Evolutionary conservation across 2,329 filamentous ascomycete species (phyloP).

Genomic region (Trichothecium roseum): DNA sequence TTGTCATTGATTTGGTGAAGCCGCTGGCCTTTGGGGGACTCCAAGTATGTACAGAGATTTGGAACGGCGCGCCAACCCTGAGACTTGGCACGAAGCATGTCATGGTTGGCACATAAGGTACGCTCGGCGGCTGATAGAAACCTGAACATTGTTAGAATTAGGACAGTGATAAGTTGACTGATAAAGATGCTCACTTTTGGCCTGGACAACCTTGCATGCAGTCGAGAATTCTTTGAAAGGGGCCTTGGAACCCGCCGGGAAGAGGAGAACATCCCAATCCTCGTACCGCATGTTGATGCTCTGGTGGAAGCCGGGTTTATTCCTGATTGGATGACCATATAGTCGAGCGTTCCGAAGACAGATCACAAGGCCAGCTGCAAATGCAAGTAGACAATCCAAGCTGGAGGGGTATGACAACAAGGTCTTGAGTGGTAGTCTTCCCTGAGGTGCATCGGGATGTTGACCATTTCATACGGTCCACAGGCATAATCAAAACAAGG

Average conservation of each 20-base stretch:
- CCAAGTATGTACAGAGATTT: conserved; percentile 70
- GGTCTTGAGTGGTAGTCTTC: too few relatives aligned
- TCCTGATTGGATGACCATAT: too few relatives aligned
- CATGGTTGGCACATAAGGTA: conserved; percentile 50
- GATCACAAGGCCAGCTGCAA: too few relatives aligned
- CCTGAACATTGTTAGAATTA: conserved; percentile 29
- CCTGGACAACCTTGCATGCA: conserved; percentile 58
- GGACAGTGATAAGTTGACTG: not conserved
- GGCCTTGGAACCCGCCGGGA: conserved; percentile 54
- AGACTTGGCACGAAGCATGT: conserved; percentile 64
- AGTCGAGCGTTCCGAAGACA: too few relatives aligned
- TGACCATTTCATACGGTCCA: too few relatives aligned
- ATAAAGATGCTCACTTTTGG: conserved; percentile 24
- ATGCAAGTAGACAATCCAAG: too few relatives aligned
- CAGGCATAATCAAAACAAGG: too few relatives aligned
- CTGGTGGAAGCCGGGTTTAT: not conserved
- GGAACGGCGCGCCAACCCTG: conserved; percentile 46
- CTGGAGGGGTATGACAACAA: too few relatives aligned
- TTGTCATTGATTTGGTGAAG: conserved; percentile 44
- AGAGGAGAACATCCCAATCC: conserved; percentile 78
- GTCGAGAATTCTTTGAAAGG: conserved; percentile 79
- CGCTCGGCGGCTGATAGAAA: conserved; percentile 37
- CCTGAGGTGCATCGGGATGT: too few relatives aligned
- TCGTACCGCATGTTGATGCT: conserved; percentile 62
- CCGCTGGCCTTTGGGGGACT: conserved; percentile 48